Evolutionary conservation across 352 stramenopile species (phyloP).

Genomic region (Lagenidium giganteum): DNA sequence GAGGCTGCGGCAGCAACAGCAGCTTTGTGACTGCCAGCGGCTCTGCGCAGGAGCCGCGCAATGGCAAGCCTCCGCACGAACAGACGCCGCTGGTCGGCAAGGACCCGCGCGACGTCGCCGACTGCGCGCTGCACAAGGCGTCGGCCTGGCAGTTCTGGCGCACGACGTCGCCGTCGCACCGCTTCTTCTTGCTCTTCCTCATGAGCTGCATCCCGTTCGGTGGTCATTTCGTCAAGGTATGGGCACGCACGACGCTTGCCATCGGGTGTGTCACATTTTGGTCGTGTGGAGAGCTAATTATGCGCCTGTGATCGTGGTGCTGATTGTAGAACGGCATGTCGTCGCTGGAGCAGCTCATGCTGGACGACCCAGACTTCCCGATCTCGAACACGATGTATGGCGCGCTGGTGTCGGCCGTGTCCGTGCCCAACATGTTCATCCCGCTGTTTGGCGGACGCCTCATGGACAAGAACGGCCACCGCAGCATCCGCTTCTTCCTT

Average conservation of each 20-base stretch:
- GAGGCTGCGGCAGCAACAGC: too few species aligned
- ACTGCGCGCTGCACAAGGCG: constrained; percentile 21
- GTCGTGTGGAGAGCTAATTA: too few species aligned
- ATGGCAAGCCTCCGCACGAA: too few species aligned
- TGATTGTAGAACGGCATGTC: constrained; percentile 58
- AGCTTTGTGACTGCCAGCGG: too few species aligned
- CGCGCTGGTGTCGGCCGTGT: constrained; percentile 59
- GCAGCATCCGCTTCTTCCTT: constrained; percentile 64
- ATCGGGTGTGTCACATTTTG: too few species aligned
- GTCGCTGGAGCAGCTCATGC: constrained; percentile 64
- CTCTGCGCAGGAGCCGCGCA: too few species aligned
- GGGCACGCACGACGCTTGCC: too few species aligned
- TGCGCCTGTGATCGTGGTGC: too few species aligned
- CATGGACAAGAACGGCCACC: constrained; percentile 60
- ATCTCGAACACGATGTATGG: constrained; percentile 78
- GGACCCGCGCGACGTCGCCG: constrained; percentile 5
- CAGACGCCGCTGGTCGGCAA: too few species aligned
- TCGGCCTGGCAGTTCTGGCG: constrained; percentile 59
- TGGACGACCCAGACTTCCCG: constrained; percentile 57
- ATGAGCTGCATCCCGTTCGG: constrained; percentile 75
- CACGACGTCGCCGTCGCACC: constrained; percentile 45
- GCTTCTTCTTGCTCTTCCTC: constrained; percentile 65
- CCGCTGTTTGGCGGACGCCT: constrained; percentile 60
- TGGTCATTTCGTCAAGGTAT: constrained; percentile 71
- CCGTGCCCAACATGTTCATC: constrained; percentile 67